Evolutionary conservation across 805 yeast genomes (phyloP).

Genomic region (Cyberlindnera sargentensis): DNA sequence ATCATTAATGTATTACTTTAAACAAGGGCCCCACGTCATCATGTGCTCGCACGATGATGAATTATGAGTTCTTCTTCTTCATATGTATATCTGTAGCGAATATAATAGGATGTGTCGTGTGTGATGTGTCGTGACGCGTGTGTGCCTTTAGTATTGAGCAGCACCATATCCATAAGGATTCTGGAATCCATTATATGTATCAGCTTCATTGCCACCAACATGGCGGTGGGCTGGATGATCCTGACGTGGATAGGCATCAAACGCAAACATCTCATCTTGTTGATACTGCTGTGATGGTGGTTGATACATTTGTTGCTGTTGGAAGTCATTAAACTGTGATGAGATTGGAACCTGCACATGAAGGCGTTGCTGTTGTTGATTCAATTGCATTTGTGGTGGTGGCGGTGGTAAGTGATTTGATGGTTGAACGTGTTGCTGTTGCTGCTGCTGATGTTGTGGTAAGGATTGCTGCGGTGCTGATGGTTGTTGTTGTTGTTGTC

Average conservation of each 20-base stretch:
- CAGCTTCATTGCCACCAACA: too few relatives aligned
- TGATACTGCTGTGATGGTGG: neutral
- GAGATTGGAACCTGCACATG: slow-evolving; percentile 1
- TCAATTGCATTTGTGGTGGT: slow-evolving; percentile 1
- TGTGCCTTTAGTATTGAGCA: slow-evolving; percentile 4
- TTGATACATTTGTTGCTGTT: neutral
- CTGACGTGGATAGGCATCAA: slow-evolving; percentile 2
- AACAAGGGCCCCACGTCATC: too few relatives aligned
- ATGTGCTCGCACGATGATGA: too few relatives aligned
- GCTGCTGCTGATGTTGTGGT: neutral
- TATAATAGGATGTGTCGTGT: too few relatives aligned
- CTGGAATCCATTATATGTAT: slow-evolving; percentile 2
- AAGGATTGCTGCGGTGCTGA: neutral
- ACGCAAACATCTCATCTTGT: slow-evolving; percentile 5
- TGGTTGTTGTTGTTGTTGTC: neutral
- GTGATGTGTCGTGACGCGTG: too few relatives aligned
- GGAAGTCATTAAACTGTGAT: too few relatives aligned
- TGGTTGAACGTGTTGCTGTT: neutral
- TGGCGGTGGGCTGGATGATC: too few relatives aligned
- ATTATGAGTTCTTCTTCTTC: too few relatives aligned
- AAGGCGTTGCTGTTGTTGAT: slow-evolving; percentile 2
- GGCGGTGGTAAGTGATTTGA: slow-evolving; percentile 1
- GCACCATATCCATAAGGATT: slow-evolving; percentile 5
- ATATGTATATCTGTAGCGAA: too few relatives aligned
- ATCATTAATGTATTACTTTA: slow-evolving; percentile 9